Evolutionary conservation across 2,329 filamentous ascomycete species (phyloP), one percentile per base, ranked within the genome.

Genomic region (Fusarium sp.): DNA sequence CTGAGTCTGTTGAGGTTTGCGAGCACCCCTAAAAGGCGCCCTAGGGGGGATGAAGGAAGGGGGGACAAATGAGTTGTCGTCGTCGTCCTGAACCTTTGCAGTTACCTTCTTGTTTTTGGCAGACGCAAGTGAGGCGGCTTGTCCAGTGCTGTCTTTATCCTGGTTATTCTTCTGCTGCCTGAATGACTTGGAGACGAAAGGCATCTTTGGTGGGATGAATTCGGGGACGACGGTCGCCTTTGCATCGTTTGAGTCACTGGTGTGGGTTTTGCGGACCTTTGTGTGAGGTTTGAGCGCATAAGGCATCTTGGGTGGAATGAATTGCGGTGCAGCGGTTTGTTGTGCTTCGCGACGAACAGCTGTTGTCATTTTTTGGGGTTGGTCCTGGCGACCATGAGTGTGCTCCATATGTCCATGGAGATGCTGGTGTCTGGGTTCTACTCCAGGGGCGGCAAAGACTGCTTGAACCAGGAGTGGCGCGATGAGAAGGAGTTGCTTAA

Each of bases 401-500:
- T 61, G 61, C 31, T 64, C 58, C 15, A 64, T 52, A 24, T 63
- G 40, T 4, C 55, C 54, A 53, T 66, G 63, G n/a, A 61, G 54
- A 40, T 70, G 54, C 39, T 60, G 55, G 25, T 56, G 58, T 24
- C 45, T 60, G 10, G 53, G 48, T 49, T 61, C 57, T 22, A 68
- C 67, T 39, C 65, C 56, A 6, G 67, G 65, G 25, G 53, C 62
- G 34, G 65, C 72, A 29, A 68, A 26, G 7, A 53, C 68, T 43
- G 58, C 43, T 41, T 67, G 61, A 28, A 67, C 70, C 69, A 75
- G 60, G 11, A 75, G 58, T 11, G 70, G 68, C 39, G 67, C 63
- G 15, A 58, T 49, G 4, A 62, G 41, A 28, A 72, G 29, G 28
- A 75, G 47, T 38, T 51, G 41, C 24, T 62, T 65, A 41, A 69